phyloP scores from a whole-genome alignment of 305 asterid species.

The Ilex paraguariensis region DNA sequence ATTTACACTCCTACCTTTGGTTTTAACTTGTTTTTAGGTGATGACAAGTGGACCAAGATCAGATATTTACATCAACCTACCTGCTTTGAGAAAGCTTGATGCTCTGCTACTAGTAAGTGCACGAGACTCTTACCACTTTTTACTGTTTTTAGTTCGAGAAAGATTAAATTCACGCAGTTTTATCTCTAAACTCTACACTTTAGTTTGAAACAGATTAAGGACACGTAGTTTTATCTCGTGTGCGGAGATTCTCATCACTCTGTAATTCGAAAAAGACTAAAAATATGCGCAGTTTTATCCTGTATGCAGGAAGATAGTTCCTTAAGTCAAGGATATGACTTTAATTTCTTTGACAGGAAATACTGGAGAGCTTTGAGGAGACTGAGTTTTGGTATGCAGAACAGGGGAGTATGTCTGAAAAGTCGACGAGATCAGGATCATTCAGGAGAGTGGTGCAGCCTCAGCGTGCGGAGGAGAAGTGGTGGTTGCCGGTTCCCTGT shows the following conservation, averaged over 20 bases:
- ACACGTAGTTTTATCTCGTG: too few species aligned
- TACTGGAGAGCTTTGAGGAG: conserved; percentile 33
- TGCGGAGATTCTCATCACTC: too few species aligned
- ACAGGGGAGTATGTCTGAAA: conserved; percentile 54
- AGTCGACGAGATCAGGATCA: conserved; percentile 60
- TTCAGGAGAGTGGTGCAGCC: conserved; percentile 54
- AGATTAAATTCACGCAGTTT: too few species aligned
- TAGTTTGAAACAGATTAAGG: too few species aligned
- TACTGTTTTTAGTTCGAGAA: too few species aligned
- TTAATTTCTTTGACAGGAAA: conserved; percentile 20
- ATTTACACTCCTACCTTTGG: background rate
- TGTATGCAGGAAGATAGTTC: too few species aligned
- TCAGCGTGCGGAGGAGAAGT: conserved; percentile 68
- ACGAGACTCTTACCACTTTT: too few species aligned
- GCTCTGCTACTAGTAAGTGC: conserved; percentile 30
- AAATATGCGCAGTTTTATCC: too few species aligned
- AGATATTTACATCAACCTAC: conserved; percentile 73
- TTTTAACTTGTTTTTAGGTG: conserved; percentile 36
- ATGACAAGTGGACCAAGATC: conserved; percentile 83
- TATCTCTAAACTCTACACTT: too few species aligned
- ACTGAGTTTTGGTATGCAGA: conserved; percentile 42
- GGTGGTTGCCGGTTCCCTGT: conserved; percentile 93
- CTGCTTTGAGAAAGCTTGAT: conserved; percentile 58
- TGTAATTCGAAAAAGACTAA: too few species aligned
- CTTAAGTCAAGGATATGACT: background rate